A percentile compares a stretch with the other conserved stretches of the same genome.
Evolutionary conservation across 2,329 filamentous ascomycete genomes (phyloP).

Genomic region (Penicillium carneum): DNA sequence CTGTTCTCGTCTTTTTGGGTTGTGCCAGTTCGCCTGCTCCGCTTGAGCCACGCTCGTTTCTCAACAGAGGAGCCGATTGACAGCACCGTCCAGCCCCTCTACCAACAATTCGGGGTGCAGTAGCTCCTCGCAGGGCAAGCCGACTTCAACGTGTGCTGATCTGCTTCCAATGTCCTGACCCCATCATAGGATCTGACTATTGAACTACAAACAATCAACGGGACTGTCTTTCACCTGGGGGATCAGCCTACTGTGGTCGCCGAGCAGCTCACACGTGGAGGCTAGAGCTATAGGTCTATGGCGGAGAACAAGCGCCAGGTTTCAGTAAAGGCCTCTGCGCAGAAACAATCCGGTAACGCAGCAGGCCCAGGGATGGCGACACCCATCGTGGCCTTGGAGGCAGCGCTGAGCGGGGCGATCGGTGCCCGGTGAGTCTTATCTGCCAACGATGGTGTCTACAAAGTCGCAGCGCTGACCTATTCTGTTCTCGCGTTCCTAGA

Average conservation of each 20-base stretch:
- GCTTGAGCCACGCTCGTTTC: constrained; percentile 19
- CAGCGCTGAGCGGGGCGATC: constrained; percentile 65
- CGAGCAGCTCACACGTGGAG: constrained; percentile 12
- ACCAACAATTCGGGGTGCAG: constrained; percentile 12
- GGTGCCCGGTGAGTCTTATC: constrained; percentile 63
- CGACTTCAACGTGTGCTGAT: background rate
- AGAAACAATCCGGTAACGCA: constrained; percentile 46
- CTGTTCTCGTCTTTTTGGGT: constrained; percentile 18
- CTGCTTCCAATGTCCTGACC: constrained; percentile 24
- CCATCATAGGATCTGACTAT: constrained; percentile 13
- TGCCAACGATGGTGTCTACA: constrained; percentile 2
- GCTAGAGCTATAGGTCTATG: constrained; percentile 49
- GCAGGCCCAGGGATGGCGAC: constrained; percentile 49
- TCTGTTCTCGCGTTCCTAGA: constrained; percentile 45
- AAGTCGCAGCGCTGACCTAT: constrained; percentile 12
- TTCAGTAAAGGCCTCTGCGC: constrained; percentile 57
- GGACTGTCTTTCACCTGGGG: background rate
- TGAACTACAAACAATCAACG: constrained; percentile 3
- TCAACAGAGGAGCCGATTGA: constrained; percentile 14
- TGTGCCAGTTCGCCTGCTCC: constrained; percentile 13
- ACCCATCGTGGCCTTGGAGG: constrained; percentile 59
- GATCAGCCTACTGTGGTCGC: constrained; percentile 7
- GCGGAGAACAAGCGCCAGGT: constrained; percentile 67
- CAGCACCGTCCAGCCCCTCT: constrained; percentile 9
- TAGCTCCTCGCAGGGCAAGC: constrained; percentile 14